phyloP scores from a whole-genome alignment of 2,329 filamentous ascomycete species.

The Colletotrichum chlorophyti region DNA sequence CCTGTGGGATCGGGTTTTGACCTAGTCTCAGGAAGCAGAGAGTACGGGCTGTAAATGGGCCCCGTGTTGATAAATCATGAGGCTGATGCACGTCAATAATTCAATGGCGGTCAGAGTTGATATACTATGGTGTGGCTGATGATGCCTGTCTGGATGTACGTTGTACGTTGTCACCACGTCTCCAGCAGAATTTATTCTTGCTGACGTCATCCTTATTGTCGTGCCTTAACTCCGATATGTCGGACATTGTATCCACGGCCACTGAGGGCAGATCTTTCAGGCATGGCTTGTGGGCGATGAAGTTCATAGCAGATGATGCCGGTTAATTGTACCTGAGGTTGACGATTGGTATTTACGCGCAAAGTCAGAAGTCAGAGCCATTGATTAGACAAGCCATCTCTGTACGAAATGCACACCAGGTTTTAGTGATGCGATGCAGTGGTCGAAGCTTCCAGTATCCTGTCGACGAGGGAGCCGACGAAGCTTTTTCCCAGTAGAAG shows the following conservation, averaged over 20 bases:
- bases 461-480: too few relatives aligned
- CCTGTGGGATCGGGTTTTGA: too few relatives aligned
- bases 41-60: background rate
- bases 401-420: too few relatives aligned
- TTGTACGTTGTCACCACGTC: background rate
- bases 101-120: background rate
- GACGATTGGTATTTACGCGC: too few relatives aligned
- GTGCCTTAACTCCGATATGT: background rate
- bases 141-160: background rate
- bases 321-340: too few relatives aligned
- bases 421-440: too few relatives aligned
- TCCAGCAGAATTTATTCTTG: constrained; percentile 14
- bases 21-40: background rate
- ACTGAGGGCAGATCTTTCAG: background rate
- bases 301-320: too few relatives aligned
- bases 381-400: too few relatives aligned
- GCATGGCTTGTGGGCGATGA: too few relatives aligned
- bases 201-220: constrained; percentile 10
- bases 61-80: background rate
- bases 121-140: constrained; percentile 8
- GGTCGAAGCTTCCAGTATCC: too few relatives aligned
- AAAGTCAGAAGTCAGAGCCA: too few relatives aligned
- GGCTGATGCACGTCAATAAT: background rate
- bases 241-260: background rate
- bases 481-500: too few relatives aligned